Percentiles rank a stretch among this genome's conserved stretches.
These are phyloP conservation scores for Pichia sp. DNA, from an alignment of 1,139 yeast genomes.

Conservation along the genomic window DNA sequence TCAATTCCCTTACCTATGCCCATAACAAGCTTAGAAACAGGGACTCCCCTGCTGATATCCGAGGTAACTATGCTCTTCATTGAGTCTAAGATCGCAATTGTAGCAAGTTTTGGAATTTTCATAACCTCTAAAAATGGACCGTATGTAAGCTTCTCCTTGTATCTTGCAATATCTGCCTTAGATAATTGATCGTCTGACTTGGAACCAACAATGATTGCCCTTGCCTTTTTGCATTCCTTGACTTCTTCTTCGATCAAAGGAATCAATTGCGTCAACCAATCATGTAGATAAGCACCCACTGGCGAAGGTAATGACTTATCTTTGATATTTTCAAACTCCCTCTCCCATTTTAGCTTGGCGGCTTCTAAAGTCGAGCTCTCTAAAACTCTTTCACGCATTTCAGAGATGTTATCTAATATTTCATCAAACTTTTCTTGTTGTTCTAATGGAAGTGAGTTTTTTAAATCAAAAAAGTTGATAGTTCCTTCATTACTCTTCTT, in stretches of 20 bases:
- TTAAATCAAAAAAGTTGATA: conserved; percentile 64
- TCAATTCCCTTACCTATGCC: conserved; percentile 84
- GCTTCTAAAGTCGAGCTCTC: conserved; percentile 82
- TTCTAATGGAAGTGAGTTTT: conserved; percentile 47
- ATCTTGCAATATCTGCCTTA: conserved; percentile 27
- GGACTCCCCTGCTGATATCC: conserved; percentile 78
- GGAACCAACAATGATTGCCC: conserved; percentile 28
- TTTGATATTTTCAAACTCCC: conserved; percentile 68
- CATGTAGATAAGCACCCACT: conserved; percentile 71
- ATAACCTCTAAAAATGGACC: conserved; percentile 77
- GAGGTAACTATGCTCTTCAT: conserved; percentile 66
- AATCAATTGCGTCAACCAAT: conserved; percentile 67
- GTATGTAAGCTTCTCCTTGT: conserved; percentile 56
- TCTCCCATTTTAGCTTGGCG: conserved; percentile 85
- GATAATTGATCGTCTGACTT: conserved; percentile 10
- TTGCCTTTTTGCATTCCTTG: conserved; percentile 42
- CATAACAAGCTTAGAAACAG: conserved; percentile 77
- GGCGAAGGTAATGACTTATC: conserved; percentile 48
- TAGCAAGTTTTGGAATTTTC: conserved; percentile 76
- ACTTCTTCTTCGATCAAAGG: conserved; percentile 68
- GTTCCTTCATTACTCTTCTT: conserved; percentile 27
- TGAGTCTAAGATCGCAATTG: conserved; percentile 78
- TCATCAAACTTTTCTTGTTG: conserved; percentile 57
- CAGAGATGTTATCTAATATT: conserved; percentile 64
- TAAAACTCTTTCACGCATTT: conserved; percentile 66